Conservation (phyloP, 352 stramenopile genomes). For the Phytophthora agathidicida region DNA sequence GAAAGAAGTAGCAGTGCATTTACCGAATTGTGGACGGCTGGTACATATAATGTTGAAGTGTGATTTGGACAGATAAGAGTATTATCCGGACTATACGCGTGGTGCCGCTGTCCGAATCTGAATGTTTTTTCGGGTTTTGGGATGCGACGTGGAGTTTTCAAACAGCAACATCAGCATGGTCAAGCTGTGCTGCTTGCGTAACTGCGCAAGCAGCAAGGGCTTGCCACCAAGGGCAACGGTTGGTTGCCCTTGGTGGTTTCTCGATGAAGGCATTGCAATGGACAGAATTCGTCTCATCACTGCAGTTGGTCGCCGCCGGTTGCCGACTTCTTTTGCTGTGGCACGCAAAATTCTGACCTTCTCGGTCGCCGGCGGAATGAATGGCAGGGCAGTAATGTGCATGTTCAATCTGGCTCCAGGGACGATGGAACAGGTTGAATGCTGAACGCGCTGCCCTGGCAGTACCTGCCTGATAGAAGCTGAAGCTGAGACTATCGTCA, state of each 20-base stretch:
- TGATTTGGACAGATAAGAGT: neutral
- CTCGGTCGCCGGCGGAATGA: neutral
- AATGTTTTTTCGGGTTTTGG: constrained; percentile 20
- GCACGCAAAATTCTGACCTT: neutral
- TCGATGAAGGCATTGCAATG: too few species aligned
- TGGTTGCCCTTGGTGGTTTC: too few species aligned
- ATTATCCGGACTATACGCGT: constrained; percentile 27
- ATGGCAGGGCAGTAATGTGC: constrained; percentile 19
- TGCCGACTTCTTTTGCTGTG: too few species aligned
- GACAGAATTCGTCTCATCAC: too few species aligned
- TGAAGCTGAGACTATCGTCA: constrained; percentile 2
- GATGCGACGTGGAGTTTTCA: constrained; percentile 4
- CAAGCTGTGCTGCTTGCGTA: too few species aligned
- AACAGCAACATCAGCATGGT: too few species aligned
- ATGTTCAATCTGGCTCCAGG: constrained; percentile 6
- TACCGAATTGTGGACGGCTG: neutral
- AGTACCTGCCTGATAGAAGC: neutral
- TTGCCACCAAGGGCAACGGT: too few species aligned
- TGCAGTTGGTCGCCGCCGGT: too few species aligned
- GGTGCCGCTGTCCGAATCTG: constrained; percentile 15
- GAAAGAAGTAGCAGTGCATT: constrained; percentile 11
- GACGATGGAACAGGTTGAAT: constrained; percentile 7
- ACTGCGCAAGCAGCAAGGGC: too few species aligned
- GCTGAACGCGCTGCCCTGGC: constrained; percentile 5
- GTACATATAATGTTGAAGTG: neutral